A percentile compares a stretch with the other conserved stretches of the same genome.
Evolutionary conservation across 164 flowering plant species (phyloP).

Genomic region (Santalum album): DNA sequence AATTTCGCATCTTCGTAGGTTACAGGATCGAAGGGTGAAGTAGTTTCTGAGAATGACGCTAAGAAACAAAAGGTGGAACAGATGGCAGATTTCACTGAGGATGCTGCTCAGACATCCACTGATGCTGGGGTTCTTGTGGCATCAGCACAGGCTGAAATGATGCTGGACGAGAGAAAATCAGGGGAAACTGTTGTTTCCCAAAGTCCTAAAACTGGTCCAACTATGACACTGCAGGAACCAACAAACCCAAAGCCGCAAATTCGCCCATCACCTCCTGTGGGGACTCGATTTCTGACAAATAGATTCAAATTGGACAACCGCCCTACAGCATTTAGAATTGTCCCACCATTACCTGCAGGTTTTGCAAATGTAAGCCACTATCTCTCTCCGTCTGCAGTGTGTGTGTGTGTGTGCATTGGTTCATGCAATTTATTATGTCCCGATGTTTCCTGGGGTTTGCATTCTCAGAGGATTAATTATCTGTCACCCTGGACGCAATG

Average conservation of each 20-base stretch:
- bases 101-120: constrained; percentile 22
- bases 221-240: constrained; percentile 26
- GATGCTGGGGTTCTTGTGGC: constrained; percentile 18
- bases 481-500: no score
- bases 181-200: constrained; percentile 24
- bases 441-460: no score
- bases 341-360: constrained; percentile 71
- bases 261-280: constrained; percentile 29
- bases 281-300: constrained; percentile 31
- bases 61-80: constrained; percentile 43
- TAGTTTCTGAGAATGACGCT: constrained; percentile 29
- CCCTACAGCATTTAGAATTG: constrained; percentile 58
- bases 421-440: no score
- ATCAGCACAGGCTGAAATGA: constrained; percentile 22
- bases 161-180: constrained; percentile 20
- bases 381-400: constrained; percentile 9
- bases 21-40: constrained; percentile 41
- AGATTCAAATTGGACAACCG: constrained; percentile 86
- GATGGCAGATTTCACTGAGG: constrained; percentile 19
- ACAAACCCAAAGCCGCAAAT: constrained; percentile 31
- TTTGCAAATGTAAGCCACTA: constrained; percentile 55
- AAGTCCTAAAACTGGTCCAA: constrained; percentile 28
- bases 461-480: no score
- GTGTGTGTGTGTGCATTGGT: no score
- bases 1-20: no score